Base-by-base conservation (phyloP, 2,329 filamentous ascomycete genomes). In the Hymenoscyphus linearis region DNA sequence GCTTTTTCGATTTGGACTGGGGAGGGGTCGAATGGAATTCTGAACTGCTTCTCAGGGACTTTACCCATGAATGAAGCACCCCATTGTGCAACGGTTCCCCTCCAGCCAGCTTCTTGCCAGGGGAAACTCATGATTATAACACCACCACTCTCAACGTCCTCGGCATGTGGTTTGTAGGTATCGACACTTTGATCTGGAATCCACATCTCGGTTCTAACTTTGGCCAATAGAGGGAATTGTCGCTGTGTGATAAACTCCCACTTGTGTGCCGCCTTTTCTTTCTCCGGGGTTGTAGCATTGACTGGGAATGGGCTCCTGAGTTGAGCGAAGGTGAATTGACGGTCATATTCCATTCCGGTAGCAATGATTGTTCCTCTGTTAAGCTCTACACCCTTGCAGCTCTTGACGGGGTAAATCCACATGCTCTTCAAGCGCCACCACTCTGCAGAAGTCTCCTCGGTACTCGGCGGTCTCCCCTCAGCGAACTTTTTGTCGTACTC, bases 351-450 rank as follows among this genome's bases (percentile, higher is more conserved):
- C 60, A 96, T 79, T 2, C 92, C 91, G 2, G 84, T 84, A 5
- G 84, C 77, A 53, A 90, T 75, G 16, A 95, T 80, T 59, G 84
- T 82, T 62, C 83, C 84, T 63, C 80, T 77, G 57, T 82, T 76
- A 54, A 96, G 75, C 75, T 95, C 90, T 59, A 96, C 85, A 31
- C 88, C 89, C 60, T 78, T 79, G 73, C 91, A 96, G 60, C 89
- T 91, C 76, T 96, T 93, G 73, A 96, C 77, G 0, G 93, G 92
- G 73, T 95, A 93, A 62, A 92, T 82, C 76, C 86, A 87, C 57
- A 96, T 78, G 60, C 88, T 89, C 73, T 91, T 87, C 55, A 88
- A 76, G 37, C 74, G 75, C 74, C 79, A 80, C 60, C 73, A 73
- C 25, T 74, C 72, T 10, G 66, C 65, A 2, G 72, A 73, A 44